phyloP scores from a whole-genome alignment of 345 rosid genomes.

The Noccaea caerulescens region DNA sequence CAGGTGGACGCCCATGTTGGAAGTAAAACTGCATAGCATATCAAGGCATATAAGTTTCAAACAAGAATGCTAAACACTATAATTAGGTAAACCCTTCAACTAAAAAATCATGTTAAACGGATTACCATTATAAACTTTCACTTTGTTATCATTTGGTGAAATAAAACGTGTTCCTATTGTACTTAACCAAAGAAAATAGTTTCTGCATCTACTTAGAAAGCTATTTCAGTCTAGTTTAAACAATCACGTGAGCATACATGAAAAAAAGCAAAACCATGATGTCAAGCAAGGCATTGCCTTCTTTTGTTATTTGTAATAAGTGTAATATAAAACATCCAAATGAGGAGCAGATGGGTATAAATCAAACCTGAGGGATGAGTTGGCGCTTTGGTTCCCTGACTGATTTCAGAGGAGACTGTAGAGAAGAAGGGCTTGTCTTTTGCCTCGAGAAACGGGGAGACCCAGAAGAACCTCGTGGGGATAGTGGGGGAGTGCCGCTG shows the following conservation, averaged over 20 bases:
- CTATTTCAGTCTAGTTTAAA: slow-evolving; percentile 1
- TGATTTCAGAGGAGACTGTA: slow-evolving; percentile 75
- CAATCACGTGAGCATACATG: slow-evolving; percentile 9
- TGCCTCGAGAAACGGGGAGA: slow-evolving; percentile 74
- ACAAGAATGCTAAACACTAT: slow-evolving; percentile 2
- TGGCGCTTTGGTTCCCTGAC: slow-evolving; percentile 63
- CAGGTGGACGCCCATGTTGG: slow-evolving; percentile 76
- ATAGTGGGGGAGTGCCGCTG: slow-evolving; percentile 86
- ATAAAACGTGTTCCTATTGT: not conserved
- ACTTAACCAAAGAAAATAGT: slow-evolving; percentile 3
- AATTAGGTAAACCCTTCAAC: slow-evolving; percentile 8
- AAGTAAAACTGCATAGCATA: slow-evolving; percentile 75
- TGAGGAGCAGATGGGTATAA: slow-evolving; percentile 4
- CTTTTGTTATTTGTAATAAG: not conserved
- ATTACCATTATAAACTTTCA: not conserved
- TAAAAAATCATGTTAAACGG: slow-evolving; percentile 9
- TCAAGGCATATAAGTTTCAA: slow-evolving; percentile 18
- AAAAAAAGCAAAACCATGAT: slow-evolving; percentile 3
- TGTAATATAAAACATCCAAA: slow-evolving; percentile 13
- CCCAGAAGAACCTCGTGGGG: slow-evolving; percentile 77
- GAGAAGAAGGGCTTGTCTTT: slow-evolving; percentile 67
- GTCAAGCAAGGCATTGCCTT: slow-evolving; percentile 8
- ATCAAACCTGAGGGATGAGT: slow-evolving; percentile 84
- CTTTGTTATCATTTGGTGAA: not conserved
- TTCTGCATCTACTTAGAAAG: slow-evolving; percentile 6